A percentile compares a stretch with the other conserved stretches of the same genome.
These are phyloP conservation scores for Magnolia sinica DNA, from an alignment of 164 flowering plant species.

Conservation along the genomic window DNA sequence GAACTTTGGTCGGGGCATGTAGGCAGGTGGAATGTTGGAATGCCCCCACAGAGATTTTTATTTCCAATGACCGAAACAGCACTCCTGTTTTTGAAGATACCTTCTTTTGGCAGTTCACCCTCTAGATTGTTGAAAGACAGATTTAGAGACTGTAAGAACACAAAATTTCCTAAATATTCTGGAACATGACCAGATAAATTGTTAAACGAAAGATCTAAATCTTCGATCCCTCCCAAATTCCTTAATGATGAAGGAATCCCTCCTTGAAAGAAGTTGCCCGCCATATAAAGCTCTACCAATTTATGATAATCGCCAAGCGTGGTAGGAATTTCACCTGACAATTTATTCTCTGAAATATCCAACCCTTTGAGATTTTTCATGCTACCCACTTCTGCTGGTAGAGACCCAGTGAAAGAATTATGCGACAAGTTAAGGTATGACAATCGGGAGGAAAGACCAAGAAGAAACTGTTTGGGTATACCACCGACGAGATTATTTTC, in stretches of 20 bases:
- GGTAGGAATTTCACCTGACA: constrained; percentile 37
- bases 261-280: constrained; percentile 25
- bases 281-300: constrained; percentile 13
- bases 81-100: constrained; percentile 9
- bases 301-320: constrained; percentile 19
- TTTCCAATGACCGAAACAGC: constrained; percentile 6
- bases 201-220: constrained; percentile 16
- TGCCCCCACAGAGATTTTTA: constrained; percentile 1
- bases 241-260: constrained; percentile 17
- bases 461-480: constrained; percentile 30
- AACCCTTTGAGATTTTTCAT: constrained; percentile 19
- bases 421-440: constrained; percentile 9
- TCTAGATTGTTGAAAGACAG: constrained; percentile 13
- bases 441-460: constrained; percentile 1
- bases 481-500: background rate
- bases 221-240: constrained; percentile 2
- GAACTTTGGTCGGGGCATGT: background rate
- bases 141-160: background rate
- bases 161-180: background rate
- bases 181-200: constrained; percentile 16
- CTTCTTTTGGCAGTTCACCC: constrained; percentile 11
- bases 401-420: constrained; percentile 28
- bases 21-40: background rate
- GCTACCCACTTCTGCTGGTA: constrained; percentile 27
- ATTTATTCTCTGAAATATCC: constrained; percentile 21